These are phyloP conservation scores for Fusarium sp. DNA, from an alignment of 2,329 filamentous ascomycete genomes.

Conservation along the genomic window DNA sequence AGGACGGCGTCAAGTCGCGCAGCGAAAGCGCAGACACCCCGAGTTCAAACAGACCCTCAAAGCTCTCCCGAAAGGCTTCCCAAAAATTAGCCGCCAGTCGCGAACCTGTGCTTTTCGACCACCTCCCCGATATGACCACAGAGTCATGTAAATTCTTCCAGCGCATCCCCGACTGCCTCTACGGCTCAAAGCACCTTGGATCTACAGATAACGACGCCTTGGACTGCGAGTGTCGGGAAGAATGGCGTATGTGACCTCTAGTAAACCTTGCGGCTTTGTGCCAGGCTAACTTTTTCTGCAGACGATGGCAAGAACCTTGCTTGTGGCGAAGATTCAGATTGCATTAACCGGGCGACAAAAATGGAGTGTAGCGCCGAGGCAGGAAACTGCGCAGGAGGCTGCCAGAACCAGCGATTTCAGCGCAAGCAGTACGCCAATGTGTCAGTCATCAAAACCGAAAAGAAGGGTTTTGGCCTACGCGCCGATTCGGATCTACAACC, in stretches of 20 bases:
- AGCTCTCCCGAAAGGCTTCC: conserved; percentile 77
- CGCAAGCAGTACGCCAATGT: conserved; percentile 90
- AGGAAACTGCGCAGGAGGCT: conserved; percentile 84
- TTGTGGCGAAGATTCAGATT: conserved; percentile 96
- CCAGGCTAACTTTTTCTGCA: conserved; percentile 48
- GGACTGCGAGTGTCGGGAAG: conserved; percentile 94
- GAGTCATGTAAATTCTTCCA: conserved; percentile 83
- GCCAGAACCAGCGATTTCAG: conserved; percentile 96
- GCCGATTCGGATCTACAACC: conserved; percentile 80
- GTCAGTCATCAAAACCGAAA: conserved; percentile 95
- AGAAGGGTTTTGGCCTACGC: conserved; percentile 94
- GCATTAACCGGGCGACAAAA: conserved; percentile 97
- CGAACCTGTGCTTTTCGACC: conserved; percentile 73
- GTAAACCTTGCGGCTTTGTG: not conserved
- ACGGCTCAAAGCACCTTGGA: conserved; percentile 91
- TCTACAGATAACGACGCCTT: conserved; percentile 89
- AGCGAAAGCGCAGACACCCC: conserved; percentile 61
- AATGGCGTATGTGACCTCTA: conserved; percentile 80
- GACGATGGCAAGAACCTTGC: conserved; percentile 78
- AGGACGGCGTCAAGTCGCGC: conserved; percentile 59
- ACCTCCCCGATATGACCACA: conserved; percentile 81
- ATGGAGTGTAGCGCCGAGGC: conserved; percentile 90
- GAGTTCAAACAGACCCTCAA: conserved; percentile 69
- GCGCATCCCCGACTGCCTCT: conserved; percentile 85
- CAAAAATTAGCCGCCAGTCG: conserved; percentile 72